Conservation (phyloP, 2,329 filamentous ascomycete genomes). For the Diaporthe sp. region DNA sequence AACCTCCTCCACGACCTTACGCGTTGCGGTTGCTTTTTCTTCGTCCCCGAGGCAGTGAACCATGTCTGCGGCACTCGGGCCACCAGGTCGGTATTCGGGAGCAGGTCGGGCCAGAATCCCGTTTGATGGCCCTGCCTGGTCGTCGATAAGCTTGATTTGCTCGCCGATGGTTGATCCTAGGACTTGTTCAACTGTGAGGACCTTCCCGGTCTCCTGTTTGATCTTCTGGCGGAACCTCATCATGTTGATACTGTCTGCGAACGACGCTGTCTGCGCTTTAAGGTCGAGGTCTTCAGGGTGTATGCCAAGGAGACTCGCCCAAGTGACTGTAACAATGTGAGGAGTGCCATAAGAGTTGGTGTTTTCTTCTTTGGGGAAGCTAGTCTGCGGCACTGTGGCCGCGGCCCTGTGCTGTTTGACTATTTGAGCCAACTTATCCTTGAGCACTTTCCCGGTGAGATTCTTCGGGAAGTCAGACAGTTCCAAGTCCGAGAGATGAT, state of each 20-base stretch:
- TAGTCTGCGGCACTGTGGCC: not conserved
- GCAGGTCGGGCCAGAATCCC: not conserved
- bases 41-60: constrained; percentile 14
- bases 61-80: not conserved
- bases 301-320: constrained; percentile 13
- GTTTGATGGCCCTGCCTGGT: not conserved
- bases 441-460: not conserved
- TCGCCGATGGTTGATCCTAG: not conserved
- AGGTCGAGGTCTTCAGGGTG: not conserved
- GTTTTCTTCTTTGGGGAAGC: not conserved
- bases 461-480: constrained; percentile 18
- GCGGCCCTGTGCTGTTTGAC: not conserved
- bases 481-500: constrained; percentile 8
- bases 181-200: constrained; percentile 7
- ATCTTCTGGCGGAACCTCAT: constrained; percentile 19
- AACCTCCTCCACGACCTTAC: not conserved
- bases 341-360: not conserved
- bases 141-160: not conserved
- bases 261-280: not conserved
- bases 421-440: not conserved
- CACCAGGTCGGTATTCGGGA: not conserved
- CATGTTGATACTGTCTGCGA: constrained; percentile 25
- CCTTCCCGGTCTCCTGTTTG: constrained; percentile 5
- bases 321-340: not conserved
- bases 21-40: not conserved